Evolutionary conservation across 208 protist species (phyloP).

Genomic region (Crithidia brevicula): DNA sequence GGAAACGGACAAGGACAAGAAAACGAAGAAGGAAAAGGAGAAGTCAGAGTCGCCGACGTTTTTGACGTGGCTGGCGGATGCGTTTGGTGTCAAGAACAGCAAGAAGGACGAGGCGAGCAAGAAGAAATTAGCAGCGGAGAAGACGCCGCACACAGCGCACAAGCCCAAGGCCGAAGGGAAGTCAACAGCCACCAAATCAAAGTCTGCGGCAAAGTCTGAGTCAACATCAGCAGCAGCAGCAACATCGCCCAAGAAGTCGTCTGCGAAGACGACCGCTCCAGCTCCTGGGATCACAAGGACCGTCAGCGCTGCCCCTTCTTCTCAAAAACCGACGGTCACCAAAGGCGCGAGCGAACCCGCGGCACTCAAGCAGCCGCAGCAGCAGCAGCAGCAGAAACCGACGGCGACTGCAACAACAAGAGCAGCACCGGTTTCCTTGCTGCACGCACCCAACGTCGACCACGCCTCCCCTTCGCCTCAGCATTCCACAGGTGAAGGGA

Average conservation of each 20-base stretch:
- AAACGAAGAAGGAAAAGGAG: conserved; percentile 2
- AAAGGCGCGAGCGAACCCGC: background rate
- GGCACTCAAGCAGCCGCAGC: background rate
- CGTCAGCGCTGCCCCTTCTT: background rate
- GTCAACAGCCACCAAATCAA: background rate
- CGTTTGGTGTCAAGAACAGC: conserved; percentile 10
- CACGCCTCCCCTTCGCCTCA: background rate
- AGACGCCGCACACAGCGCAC: background rate
- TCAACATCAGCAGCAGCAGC: background rate
- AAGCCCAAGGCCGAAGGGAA: background rate
- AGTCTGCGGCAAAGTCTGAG: conserved; percentile 5
- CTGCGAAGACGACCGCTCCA: background rate
- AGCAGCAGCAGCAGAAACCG: background rate
- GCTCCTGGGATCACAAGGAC: no score
- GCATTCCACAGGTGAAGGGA: no score
- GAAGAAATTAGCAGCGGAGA: no score
- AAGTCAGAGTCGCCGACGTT: background rate
- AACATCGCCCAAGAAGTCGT: background rate
- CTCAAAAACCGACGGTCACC: background rate
- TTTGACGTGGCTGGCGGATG: conserved; percentile 7
- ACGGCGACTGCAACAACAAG: background rate
- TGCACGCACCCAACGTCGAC: background rate
- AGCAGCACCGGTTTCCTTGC: background rate
- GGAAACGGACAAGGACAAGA: background rate
- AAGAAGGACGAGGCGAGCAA: conserved; percentile 1